Percentiles rank a stretch among this genome's conserved stretches.
phyloP scores from a whole-genome alignment of 83 land plant genomes.

The Picea engelmannii region DNA sequence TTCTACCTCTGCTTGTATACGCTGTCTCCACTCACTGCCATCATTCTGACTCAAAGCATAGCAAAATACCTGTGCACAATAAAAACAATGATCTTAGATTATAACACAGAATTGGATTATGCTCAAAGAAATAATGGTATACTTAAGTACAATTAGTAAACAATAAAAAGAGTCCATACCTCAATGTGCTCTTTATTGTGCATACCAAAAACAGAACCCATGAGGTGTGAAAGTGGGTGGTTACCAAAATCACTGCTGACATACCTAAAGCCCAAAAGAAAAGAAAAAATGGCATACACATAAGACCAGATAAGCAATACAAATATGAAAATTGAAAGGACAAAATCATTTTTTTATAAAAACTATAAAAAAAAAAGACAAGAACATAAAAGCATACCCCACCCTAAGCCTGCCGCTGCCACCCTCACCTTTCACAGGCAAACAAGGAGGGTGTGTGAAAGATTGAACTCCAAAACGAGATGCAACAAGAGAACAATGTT shows the following conservation, averaged over 20 bases:
- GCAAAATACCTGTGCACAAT: slow-evolving; percentile 79
- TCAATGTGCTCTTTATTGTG: slow-evolving; percentile 88
- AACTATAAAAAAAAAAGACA: not conserved
- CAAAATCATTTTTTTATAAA: not conserved
- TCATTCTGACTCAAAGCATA: slow-evolving; percentile 97
- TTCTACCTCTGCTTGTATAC: slow-evolving; percentile 87
- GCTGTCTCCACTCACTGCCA: slow-evolving; percentile 95
- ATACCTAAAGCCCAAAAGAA: slow-evolving; percentile 51
- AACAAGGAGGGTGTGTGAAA: slow-evolving; percentile 67
- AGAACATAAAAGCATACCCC: slow-evolving; percentile 61
- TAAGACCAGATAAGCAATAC: not conserved
- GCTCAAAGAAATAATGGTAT: not conserved
- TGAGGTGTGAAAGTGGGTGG: slow-evolving; percentile 96
- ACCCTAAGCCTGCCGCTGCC: slow-evolving; percentile 73
- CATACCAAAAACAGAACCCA: slow-evolving; percentile 99
- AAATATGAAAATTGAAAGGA: not conserved
- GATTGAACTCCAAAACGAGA: slow-evolving; percentile 79
- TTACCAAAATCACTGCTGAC: slow-evolving; percentile 99
- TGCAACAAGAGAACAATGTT: slow-evolving; percentile 83
- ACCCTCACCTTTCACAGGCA: slow-evolving; percentile 66
- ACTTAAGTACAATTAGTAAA: not conserved
- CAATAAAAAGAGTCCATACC: slow-evolving; percentile 36
- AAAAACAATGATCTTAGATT: not conserved
- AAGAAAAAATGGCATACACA: not conserved
- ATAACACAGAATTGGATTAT: no score